Base-by-base conservation (phyloP, 129 eudicot genomes). In the Pittosporum tobira region DNA sequence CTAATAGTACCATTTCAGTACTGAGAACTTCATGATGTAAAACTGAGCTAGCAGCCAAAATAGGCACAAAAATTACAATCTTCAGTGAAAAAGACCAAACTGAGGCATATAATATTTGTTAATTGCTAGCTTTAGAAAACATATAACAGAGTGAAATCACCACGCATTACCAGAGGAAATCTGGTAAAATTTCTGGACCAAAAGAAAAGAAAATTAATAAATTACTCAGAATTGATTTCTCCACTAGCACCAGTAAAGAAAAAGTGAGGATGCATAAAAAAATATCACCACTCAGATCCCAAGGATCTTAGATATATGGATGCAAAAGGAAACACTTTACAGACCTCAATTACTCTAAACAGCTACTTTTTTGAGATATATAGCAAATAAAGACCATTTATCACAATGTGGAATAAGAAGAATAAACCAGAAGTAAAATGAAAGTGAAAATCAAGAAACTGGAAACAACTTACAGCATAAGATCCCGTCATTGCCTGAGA, bases 401-500 rank as follows among this genome's bases (percentile, higher is more conserved):
- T 10, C 44, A 57, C 48, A 58, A 58, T 38, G 63, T 58, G 63
- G 14, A 13, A 36, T 23, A 13, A 4, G 0, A 16, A n/a, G 16
- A 22, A 34, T 1, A 58, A 5, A 21, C 48, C 36, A 14, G 30
- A 57, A 37, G 19, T 24, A 20, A 57, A 58, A 37, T 12, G 4
- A 26, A 14, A 58, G 37, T 2, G 9, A 6, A 36, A 0, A 1
- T 37, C 2, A 31, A 56, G 38, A 4, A 12, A 3, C 8, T 30
- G 2, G 5, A 31, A 28, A 18, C 2, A 23, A 58, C 63, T 23
- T 58, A 58, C 63, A 58, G 49, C 63, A 38, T 23, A 38, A 58
- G 63, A 40, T 58, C 63, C 46, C 63, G 18, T 58, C 63, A 58
- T 58, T 38, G 63, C 21, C 63, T 21, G 4, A 23, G 45, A 56